These are phyloP conservation scores for Kwoniella botswanensis DNA, from an alignment of 768 basidiomycete species.

Conservation along the genomic window DNA sequence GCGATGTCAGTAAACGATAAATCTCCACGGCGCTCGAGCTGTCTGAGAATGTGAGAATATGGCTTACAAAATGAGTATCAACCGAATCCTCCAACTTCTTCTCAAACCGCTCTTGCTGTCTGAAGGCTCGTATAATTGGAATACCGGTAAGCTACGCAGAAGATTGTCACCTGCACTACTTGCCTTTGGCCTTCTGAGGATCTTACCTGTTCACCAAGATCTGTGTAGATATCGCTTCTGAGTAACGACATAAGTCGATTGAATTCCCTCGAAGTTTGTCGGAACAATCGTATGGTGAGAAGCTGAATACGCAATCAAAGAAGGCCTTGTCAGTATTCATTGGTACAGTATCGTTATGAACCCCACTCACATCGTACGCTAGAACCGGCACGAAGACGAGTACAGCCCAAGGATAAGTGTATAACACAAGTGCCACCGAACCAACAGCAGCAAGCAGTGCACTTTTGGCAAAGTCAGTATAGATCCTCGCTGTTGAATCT, in stretches of 20 bases:
- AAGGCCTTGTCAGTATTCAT: not conserved
- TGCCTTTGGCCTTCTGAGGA: conserved; percentile 5
- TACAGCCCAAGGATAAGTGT: conserved; percentile 42
- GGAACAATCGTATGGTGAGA: conserved; percentile 38
- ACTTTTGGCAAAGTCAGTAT: not conserved
- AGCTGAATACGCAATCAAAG: conserved; percentile 25
- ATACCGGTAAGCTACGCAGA: conserved; percentile 33
- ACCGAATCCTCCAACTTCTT: conserved; percentile 22
- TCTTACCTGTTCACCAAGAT: conserved; percentile 45
- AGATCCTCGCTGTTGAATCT: not conserved
- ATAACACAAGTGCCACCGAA: conserved; percentile 43
- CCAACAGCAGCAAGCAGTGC: conserved; percentile 33
- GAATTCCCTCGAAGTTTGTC: conserved; percentile 42
- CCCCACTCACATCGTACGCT: conserved; percentile 28
- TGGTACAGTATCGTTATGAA: not conserved
- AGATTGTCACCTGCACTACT: no score
- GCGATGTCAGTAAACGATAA: no score
- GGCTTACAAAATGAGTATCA: conserved; percentile 25
- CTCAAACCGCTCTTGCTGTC: conserved; percentile 31
- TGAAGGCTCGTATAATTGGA: conserved; percentile 42
- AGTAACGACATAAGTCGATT: conserved; percentile 44
- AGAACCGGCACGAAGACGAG: conserved; percentile 46
- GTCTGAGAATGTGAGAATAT: not conserved
- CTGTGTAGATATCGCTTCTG: conserved; percentile 40
- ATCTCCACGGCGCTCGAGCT: no score